Evolutionary conservation across 2,329 filamentous ascomycete genomes (phyloP).

Genomic region (Fusarium udum): DNA sequence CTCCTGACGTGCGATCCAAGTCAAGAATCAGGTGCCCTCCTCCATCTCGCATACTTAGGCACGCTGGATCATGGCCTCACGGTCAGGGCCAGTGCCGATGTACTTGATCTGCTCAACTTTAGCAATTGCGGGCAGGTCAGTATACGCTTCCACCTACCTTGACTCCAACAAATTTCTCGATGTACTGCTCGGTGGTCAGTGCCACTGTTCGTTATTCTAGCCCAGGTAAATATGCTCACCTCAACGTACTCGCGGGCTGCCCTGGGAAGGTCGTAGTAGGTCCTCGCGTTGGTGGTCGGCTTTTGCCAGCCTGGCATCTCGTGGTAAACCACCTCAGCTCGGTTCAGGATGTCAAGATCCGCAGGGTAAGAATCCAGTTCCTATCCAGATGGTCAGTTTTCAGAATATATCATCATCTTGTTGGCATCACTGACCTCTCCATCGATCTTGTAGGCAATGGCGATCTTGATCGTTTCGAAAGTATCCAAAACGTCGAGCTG

Average conservation of each 20-base stretch:
- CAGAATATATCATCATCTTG: not conserved
- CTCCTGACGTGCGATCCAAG: slow-evolving; percentile 15
- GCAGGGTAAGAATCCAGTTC: not conserved
- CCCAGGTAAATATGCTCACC: not conserved
- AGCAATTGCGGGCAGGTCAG: not conserved
- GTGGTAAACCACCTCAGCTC: not conserved
- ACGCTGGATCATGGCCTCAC: not conserved
- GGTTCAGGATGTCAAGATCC: not conserved
- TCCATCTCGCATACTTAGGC: slow-evolving; percentile 3
- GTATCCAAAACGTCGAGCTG: not conserved
- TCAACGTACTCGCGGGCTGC: not conserved
- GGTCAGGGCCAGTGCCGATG: not conserved
- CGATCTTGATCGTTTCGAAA: not conserved
- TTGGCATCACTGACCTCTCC: not conserved
- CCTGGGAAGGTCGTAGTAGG: not conserved
- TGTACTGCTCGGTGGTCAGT: not conserved
- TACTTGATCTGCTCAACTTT: not conserved
- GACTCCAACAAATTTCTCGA: not conserved
- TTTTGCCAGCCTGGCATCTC: not conserved
- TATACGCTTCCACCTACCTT: not conserved
- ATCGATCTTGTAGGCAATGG: not conserved
- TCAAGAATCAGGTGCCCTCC: slow-evolving; percentile 11
- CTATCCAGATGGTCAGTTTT: not conserved
- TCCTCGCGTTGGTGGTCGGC: not conserved
- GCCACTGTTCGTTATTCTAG: not conserved